A percentile compares a stretch with the other conserved stretches of the same genome.
These are phyloP conservation scores for Kodamaea neixiangensis DNA, from an alignment of 805 yeast species.

Conservation along the genomic window DNA sequence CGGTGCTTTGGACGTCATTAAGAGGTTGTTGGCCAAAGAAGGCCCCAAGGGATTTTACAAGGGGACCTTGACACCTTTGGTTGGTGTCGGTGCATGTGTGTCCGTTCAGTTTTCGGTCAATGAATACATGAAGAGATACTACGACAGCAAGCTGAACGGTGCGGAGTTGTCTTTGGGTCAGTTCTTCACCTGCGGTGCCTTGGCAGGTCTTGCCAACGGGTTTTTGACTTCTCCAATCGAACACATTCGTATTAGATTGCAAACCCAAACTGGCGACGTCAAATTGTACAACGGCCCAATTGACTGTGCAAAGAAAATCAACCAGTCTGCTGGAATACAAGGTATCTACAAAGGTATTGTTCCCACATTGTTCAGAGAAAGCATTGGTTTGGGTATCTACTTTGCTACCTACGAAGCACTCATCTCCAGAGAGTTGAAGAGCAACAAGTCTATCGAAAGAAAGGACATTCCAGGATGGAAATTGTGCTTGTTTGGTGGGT, in stretches of 20 bases:
- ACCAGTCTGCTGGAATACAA: constrained; percentile 50
- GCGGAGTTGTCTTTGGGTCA: constrained; percentile 56
- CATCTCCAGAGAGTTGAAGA: constrained; percentile 63
- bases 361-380: constrained; percentile 93
- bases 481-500: constrained; percentile 84
- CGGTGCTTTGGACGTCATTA: constrained; percentile 78
- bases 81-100: constrained; percentile 90
- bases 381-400: constrained; percentile 94
- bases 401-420: constrained; percentile 90
- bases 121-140: constrained; percentile 87
- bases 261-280: constrained; percentile 71
- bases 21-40: constrained; percentile 55
- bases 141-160: constrained; percentile 48
- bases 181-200: constrained; percentile 79
- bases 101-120: constrained; percentile 95
- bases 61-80: constrained; percentile 48
- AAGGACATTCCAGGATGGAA: constrained; percentile 85
- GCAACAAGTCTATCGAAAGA: constrained; percentile 47
- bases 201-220: constrained; percentile 92
- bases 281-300: constrained; percentile 68
- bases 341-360: constrained; percentile 79
- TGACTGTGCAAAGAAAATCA: constrained; percentile 64
- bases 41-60: constrained; percentile 46
- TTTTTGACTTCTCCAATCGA: constrained; percentile 92
- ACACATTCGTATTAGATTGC: constrained; percentile 90